Base-by-base conservation (phyloP, 2,329 filamentous ascomycete genomes). In the Trichoderma aggressivum region DNA sequence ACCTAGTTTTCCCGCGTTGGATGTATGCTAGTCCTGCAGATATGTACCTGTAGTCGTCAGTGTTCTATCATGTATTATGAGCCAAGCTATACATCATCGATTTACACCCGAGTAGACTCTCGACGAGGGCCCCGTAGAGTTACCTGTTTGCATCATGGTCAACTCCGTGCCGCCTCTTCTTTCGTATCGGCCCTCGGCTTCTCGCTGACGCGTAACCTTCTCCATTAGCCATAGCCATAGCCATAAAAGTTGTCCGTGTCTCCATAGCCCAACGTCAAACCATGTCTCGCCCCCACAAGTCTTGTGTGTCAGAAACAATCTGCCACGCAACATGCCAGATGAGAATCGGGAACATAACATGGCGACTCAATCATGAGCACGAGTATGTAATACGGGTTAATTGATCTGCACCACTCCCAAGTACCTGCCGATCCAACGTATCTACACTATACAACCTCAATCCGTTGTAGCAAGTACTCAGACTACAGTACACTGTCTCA, bases 201-300 rank as follows among this genome's bases (percentile, higher is more conserved):
- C 32, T 32, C 34, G 61, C 50, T 58, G 50, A 66, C 63, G 50
- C 63, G 63, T 66, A 66, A 43, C 39, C 39, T n/a, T 43, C 39
- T 43, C 39, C 36, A 24, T 26, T 34, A 53, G 21, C 47, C 34
- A 28, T 28, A 5, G 26, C 26, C 43, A 21, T 43, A 39, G 18
- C 16, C 43, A 50, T n/a, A 21, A 6, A 50, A 50, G 43, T 21
- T 11, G n/a, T 21, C n/a, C n/a, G 18, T 12, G 24, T 18, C 34
- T 26, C 18, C 63, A 59, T 39, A 28, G n/a, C 4, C 6, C 47
- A 53, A 53, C 47, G 47, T 53, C 32, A 60, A 59, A 43, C 32
- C 58, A 26, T 69, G 55, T 62, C 56, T 69, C 18, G 30, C 26
- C 66, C 28, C 66, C 66, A 69, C 66, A 60, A 18, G 58, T 69